Evolutionary conservation across 371 early-diverging fungal species (phyloP), one percentile per base, ranked within the genome.

Genomic region (Mortierella sp.): DNA sequence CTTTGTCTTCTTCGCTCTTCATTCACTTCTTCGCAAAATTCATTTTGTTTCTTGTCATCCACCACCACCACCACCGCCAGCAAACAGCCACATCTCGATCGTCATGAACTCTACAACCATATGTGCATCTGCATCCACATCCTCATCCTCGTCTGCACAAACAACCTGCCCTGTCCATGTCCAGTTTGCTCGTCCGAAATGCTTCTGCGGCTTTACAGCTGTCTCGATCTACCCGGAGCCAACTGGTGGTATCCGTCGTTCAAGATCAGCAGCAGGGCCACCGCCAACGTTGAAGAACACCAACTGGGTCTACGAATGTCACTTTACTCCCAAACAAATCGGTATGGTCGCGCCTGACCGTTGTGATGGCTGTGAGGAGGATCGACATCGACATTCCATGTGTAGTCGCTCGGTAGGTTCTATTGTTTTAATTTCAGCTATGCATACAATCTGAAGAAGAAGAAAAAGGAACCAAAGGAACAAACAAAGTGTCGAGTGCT

Each of bases 301-400:
- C 19, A 55, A 55, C 58, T 34, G 58, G 58, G 58, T 55, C 19
- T 55, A 55, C 8, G 58, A 55, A 19, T 55, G 58, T 8, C 58
- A 55, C 58, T 55, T 55, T 16, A 31, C 58, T 5, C 19, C 34
- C 19, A 55, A 34, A 19, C 31, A 55, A 19, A 55, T 6, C 19
- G 55, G 58, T 4, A 55, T 55, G 58, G 31, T 16, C 6, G 19
- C 34, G 8, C 58, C 58, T 0, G 58, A 55, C 6, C 31, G 16
- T 14, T 55, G 58, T 7, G 31, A 55, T 14, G 58, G 31, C 19
- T 55, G 58, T 55, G 58, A 55, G 58, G 19, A 7, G 13, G 55
- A 14, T 14, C 55, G 31, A 3, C 26, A 31, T 6, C 31, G 58
- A 55, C 58, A 31, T 1, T 16, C 31, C 31, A 14, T 31, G 14